Base-by-base conservation (phyloP, 352 stramenopile species). In the Phytophthora pseudosyringae region DNA sequence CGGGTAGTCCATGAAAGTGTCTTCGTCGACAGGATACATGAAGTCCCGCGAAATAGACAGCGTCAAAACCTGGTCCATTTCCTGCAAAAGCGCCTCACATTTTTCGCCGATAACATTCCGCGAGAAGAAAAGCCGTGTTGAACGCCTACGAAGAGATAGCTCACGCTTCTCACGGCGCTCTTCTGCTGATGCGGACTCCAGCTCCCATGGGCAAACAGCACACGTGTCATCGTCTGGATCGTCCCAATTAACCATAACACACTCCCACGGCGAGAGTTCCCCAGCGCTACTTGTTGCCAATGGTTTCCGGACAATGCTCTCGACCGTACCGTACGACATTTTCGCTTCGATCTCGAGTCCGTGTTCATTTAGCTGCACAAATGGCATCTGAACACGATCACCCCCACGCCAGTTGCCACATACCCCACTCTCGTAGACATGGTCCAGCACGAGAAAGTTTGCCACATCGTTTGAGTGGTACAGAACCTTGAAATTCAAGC, bases 391-490 rank as follows among this genome's bases (percentile, higher is more conserved):
- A 13, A 97, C 76, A 5, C 81, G 76, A 51, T 96, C 83, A 10
- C 84, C 84, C 7, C 89, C 54, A n/a, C 69, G 59, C 85, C 87
- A 95, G 9, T 74, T 71, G 10, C 74, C 75, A n/a, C 75, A 81
- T n/a, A 97, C 80, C 13, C 88, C 88, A 43, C 68, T 88, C 39
- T 94, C 86, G 43, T 90, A 96, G 6, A 81, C 64, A 50, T 95
- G 83, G 51, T 94, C 81, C n/a, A 96, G 64, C 28, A 97, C 74
- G 26, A 97, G 47, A 45, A 96, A 97, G 45, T 95, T 94, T 4
- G 88, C 80, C 9, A 91, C 71, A 44, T 95, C 83, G 59, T 94
- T 86, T 5, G 88, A 85, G 39, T 93, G 88, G 38, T 88, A 91
- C 26, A 79, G 31, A 31, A 94, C 32, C 49, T 86, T 89, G 60